These are phyloP conservation scores for Pyronema omphalodes DNA, from an alignment of 495 filamentous ascomycete genomes.

Conservation along the genomic window DNA sequence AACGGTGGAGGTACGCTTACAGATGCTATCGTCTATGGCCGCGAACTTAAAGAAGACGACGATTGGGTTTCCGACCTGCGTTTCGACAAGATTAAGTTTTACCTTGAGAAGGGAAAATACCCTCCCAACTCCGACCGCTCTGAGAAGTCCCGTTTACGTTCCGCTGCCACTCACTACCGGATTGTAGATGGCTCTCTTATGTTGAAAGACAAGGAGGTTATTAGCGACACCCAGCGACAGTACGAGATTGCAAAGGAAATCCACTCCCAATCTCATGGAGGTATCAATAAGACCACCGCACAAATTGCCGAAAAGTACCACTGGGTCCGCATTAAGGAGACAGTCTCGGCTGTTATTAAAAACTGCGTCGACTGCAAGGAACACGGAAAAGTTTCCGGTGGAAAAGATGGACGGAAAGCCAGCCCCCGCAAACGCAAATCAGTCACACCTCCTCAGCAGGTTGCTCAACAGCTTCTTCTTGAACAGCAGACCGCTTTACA, in stretches of 20 bases:
- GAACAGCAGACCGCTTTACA: background rate
- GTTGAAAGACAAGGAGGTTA: slow-evolving; percentile 95
- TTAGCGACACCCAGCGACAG: slow-evolving; percentile 76
- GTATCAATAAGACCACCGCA: slow-evolving; percentile 96
- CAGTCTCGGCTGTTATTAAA: slow-evolving; percentile 81
- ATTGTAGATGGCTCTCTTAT: slow-evolving; percentile 63
- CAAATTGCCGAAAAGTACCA: slow-evolving; percentile 86
- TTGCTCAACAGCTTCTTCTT: background rate
- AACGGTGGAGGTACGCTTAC: slow-evolving; percentile 49
- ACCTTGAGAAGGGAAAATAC: slow-evolving; percentile 88
- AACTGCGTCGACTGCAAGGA: slow-evolving; percentile 87
- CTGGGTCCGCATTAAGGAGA: slow-evolving; percentile 98
- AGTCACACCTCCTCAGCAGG: slow-evolving; percentile 3
- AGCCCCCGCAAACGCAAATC: slow-evolving; percentile 6
- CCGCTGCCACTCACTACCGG: slow-evolving; percentile 91
- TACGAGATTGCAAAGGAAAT: slow-evolving; percentile 69
- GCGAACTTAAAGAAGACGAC: slow-evolving; percentile 60
- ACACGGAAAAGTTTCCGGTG: slow-evolving; percentile 37
- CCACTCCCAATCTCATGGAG: slow-evolving; percentile 58
- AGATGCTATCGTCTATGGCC: slow-evolving; percentile 92
- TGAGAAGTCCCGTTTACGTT: slow-evolving; percentile 83
- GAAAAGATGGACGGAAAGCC: slow-evolving; percentile 9
- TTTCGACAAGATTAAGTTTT: slow-evolving; percentile 96
- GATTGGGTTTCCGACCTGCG: slow-evolving; percentile 89
- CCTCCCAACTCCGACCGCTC: slow-evolving; percentile 83